Evolutionary conservation across 257 asterid genomes (phyloP).

Genomic region (Solanum chilense): DNA sequence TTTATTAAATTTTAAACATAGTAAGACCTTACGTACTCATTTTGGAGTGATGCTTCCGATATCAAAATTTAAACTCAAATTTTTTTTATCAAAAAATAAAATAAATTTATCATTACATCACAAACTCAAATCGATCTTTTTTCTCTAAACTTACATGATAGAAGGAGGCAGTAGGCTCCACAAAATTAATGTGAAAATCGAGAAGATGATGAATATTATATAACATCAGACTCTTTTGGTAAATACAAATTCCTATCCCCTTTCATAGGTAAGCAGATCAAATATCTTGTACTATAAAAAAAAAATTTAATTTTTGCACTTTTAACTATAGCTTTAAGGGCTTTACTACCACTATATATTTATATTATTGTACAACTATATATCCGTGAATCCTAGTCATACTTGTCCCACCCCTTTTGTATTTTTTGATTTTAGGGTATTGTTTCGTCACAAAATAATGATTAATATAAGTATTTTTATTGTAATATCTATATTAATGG

Average conservation of each 20-base stretch:
- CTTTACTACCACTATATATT: background rate
- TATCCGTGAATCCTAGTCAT: background rate
- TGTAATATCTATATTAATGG: no score
- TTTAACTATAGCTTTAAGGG: background rate
- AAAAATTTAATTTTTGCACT: background rate
- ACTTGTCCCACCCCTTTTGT: background rate
- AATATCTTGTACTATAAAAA: background rate
- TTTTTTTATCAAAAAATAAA: no score
- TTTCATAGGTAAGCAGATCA: background rate
- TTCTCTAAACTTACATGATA: background rate
- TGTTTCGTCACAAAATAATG: no score
- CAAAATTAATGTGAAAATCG: background rate
- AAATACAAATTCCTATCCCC: background rate
- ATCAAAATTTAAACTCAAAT: no score
- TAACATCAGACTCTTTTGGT: background rate
- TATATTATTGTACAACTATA: background rate
- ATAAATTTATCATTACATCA: rapidly evolving
- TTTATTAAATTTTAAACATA: no score
- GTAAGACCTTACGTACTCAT: no score
- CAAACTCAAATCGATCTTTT: rapidly evolving
- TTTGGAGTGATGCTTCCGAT: no score
- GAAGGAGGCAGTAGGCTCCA: background rate
- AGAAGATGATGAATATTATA: background rate
- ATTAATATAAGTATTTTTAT: no score
- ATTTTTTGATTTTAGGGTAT: background rate